phyloP scores from a whole-genome alignment of 495 filamentous ascomycete genomes.

The Penicillium coffeae region DNA sequence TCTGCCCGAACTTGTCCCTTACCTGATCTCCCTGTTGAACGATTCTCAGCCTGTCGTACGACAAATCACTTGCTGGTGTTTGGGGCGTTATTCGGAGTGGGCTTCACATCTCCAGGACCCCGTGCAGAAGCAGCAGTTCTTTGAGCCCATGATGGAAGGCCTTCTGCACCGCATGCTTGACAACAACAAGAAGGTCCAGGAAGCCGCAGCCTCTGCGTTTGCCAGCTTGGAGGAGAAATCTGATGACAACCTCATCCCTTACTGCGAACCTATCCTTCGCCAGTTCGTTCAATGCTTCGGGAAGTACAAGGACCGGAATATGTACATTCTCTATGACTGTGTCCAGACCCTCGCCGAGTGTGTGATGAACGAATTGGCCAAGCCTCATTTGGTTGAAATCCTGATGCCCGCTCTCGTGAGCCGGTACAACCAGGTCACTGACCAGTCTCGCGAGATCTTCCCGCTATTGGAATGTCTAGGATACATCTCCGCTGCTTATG shows the following conservation, averaged over 20 bases:
- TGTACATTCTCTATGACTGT: constrained; percentile 98
- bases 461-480: constrained; percentile 92
- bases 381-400: constrained; percentile 71
- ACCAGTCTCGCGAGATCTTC: constrained; percentile 91
- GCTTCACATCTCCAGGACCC: constrained; percentile 70
- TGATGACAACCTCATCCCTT: constrained; percentile 70
- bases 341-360: constrained; percentile 95
- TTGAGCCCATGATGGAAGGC: constrained; percentile 97
- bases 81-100: constrained; percentile 93
- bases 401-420: constrained; percentile 94
- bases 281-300: constrained; percentile 91
- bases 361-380: constrained; percentile 72
- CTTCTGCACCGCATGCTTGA: constrained; percentile 93
- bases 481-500: constrained; percentile 85
- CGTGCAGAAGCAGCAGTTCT: constrained; percentile 67
- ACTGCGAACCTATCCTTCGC: constrained; percentile 82
- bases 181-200: constrained; percentile 95
- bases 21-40: constrained; percentile 79
- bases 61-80: constrained; percentile 96
- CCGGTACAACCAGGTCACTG: constrained; percentile 80
- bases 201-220: constrained; percentile 94
- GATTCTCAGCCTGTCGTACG: constrained; percentile 90
- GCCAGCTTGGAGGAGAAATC: constrained; percentile 95
- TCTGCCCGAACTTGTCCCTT: constrained; percentile 85
- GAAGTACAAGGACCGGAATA: constrained; percentile 97